Percentiles rank a stretch among this genome's conserved stretches.
These are phyloP conservation scores for Annona squamosa DNA, from an alignment of 164 flowering plant species.

Conservation along the genomic window DNA sequence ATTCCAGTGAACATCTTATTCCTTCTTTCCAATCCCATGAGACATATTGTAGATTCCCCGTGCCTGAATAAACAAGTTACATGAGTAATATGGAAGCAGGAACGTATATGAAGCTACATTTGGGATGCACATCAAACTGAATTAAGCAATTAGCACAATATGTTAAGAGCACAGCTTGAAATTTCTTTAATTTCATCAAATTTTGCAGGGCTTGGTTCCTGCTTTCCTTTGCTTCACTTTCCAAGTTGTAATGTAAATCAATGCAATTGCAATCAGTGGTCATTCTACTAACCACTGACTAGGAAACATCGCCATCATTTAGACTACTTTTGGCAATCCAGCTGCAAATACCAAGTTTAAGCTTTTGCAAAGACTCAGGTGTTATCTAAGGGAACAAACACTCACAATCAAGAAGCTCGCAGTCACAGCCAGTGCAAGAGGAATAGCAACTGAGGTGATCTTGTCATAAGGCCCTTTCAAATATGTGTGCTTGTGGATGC, in stretches of 20 bases:
- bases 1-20: conserved; percentile 23
- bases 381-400: conserved; percentile 1
- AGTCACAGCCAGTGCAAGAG: conserved; percentile 44
- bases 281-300: neutral
- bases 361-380: neutral
- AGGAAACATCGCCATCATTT: neutral
- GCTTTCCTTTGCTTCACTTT: neutral
- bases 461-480: conserved; percentile 56
- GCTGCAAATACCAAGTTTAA: neutral
- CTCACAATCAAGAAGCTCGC: conserved; percentile 44
- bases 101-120: neutral
- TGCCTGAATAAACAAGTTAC: conserved; percentile 29
- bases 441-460: conserved; percentile 72
- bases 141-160: no score
- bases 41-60: conserved; percentile 77
- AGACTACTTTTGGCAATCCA: neutral
- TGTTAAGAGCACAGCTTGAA: neutral
- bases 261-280: neutral
- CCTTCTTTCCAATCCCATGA: conserved; percentile 74
- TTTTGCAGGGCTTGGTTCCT: neutral
- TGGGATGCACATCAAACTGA: neutral
- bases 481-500: conserved; percentile 51
- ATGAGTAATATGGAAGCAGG: neutral
- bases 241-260: neutral
- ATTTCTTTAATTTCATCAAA: neutral